phyloP scores from a whole-genome alignment of 1,284 basidiomycete species.

The Cutaneotrichosporon dermatis region DNA sequence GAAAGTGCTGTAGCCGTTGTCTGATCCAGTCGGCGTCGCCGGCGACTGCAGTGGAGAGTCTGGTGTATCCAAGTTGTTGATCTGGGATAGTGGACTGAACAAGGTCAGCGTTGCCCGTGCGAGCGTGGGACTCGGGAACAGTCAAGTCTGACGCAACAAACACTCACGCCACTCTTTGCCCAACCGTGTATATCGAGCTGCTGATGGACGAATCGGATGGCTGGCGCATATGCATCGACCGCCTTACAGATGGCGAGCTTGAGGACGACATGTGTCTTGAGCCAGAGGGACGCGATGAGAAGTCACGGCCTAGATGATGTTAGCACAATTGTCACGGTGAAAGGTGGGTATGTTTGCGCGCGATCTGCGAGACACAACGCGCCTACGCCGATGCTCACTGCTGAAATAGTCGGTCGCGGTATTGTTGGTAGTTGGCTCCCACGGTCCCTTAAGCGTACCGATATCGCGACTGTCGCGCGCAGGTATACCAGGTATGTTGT shows the following conservation, averaged over 20 bases:
- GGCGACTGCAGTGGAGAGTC: constrained; percentile 31
- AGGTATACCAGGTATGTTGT: constrained; percentile 27
- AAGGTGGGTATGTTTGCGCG: too few species aligned
- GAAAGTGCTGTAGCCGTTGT: constrained; percentile 29
- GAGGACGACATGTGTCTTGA: constrained; percentile 12
- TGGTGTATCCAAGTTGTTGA: constrained; percentile 18
- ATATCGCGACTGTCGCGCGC: constrained; percentile 12
- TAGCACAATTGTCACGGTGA: constrained; percentile 1
- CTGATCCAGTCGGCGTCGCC: constrained; percentile 40
- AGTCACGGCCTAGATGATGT: not conserved
- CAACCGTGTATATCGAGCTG: constrained; percentile 38
- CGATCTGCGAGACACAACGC: too few species aligned
- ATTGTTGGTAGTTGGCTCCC: constrained; percentile 1
- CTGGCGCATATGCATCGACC: constrained; percentile 25
- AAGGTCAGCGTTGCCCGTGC: too few species aligned
- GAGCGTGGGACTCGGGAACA: too few species aligned
- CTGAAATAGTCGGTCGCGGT: not conserved
- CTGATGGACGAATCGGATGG: constrained; percentile 44
- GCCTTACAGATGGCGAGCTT: constrained; percentile 5
- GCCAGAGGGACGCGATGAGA: not conserved
- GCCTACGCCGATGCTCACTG: not conserved
- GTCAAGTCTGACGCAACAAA: not conserved
- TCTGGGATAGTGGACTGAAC: constrained; percentile 38
- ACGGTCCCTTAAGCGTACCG: constrained; percentile 9
- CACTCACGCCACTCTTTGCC: constrained; percentile 17